Evolutionary conservation across 2,329 filamentous ascomycete genomes (phyloP), one percentile per base, ranked within the genome.

Genomic region (Fusarium liriodendri): DNA sequence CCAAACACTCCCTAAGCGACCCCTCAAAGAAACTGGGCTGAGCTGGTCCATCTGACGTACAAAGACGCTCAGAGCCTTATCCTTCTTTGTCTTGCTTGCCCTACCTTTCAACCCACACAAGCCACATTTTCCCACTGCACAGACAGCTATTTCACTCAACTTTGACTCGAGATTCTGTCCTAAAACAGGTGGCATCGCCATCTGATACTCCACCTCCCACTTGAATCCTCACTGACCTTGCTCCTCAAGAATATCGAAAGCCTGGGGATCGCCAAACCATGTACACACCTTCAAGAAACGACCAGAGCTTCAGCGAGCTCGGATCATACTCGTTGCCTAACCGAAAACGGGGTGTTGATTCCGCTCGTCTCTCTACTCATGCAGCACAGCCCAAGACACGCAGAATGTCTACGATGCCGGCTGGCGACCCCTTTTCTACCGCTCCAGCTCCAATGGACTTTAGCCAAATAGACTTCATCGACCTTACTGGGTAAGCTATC

Each of bases 401-500:
- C 35, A 79, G 83, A 10, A 79, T 81, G 4, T 79, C 78, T 29
- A 78, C 80, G 13, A 60, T 52, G 25, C 67, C 67, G 4, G 33
- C 25, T 47, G 54, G 61, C 25, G 57, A 70, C n/a, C 63, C 60
- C 11, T 69, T 68, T 37, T 68, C 67, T 8, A 58, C 60, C 40
- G 32, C 37, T 16, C 52, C 37, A 10, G 32, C 47, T 60, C 58
- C 60, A 32, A 68, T 62, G 22, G 37, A 78, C 50, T 79, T 81
- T 22, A 63, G 32, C 25, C 40, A 55, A 20, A 35, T 75, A 32
- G 73, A 75, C 27, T 73, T 85, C 38, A 84, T 86, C 64, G 84
- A 86, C 75, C 81, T 86, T 75, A 86, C 84, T 71, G 83, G 83
- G 81, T 84, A 81, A 67, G 79, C 69, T 66, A 37, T 16, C 35